Evolutionary conservation across 805 yeast genomes (phyloP), one percentile per base, ranked within the genome.

Genomic region (Metschnikowia borealis): DNA sequence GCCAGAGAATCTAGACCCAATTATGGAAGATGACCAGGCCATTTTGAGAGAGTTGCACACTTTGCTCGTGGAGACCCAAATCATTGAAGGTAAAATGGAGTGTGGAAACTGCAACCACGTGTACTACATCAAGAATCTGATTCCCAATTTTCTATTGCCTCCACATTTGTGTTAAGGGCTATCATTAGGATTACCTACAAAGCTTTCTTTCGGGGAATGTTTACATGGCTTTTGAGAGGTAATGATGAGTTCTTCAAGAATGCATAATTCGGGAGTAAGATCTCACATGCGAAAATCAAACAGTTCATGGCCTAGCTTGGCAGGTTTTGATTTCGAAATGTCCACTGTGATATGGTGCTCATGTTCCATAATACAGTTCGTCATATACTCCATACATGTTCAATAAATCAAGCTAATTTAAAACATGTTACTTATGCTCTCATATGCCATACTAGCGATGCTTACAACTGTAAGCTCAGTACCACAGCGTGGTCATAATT

Each of bases 91-190:
- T 2, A 83, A 84, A 60, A 89, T 94, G 98, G 75, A 74, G 11
- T 94, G 99, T 66, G 74, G 78, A 20, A 85, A 85, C 69, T 94
- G 99, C 66, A 84, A 81, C 1, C 97, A 92, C 67, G 74, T 87
- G 6, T 94, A 91, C 69, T 82, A 86, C 71, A 87, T 94, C 71
- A 92, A 91, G 69, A 91, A 89, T 74, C 83, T 94, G 46, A 90
- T 94, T 59, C 97, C 99, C 34, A 92, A 92, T 75, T 86, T 94
- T 69, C 71, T 94, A 48, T 78, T 94, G 34, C 98, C 99, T 32
- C 98, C 98, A 6, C 98, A 94, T 65, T 75, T 94, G 58, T 95
- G 91, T 37, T 55, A 35, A 42, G 13, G 10, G 13, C 11, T 34
- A 5, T 5, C 14, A 10, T 8, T 10, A n/a, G 21, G 13, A 17